Base-by-base conservation (phyloP, 2,329 filamentous ascomycete species). In the Fusarium sp. region DNA sequence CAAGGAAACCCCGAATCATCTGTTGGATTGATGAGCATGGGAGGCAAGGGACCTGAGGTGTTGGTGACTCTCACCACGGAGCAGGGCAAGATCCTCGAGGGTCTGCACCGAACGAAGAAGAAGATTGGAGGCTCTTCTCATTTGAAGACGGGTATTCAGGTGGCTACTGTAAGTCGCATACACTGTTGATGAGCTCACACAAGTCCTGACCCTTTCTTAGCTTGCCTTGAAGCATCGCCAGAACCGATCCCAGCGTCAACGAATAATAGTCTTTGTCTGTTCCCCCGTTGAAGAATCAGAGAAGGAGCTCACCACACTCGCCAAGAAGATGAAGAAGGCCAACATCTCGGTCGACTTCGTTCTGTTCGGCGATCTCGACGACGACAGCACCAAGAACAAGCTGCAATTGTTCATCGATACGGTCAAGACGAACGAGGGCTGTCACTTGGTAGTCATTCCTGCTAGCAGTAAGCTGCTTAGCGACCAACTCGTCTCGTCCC, bases 281-380 rank as follows among this genome's bases (percentile, higher is more conserved):
- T 97, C 94, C 44, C 92, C 95, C 29, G 91, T 98, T 77, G 88
- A 90, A 68, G 96, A 99, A 78, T 91, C 93, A 71, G 92, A 98
- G 81, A 96, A 96, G 84, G 90, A 92, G 57, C 89, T 99, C 53
- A 88, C 95, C 68, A 93, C 93, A 78, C 88, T 99, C 30, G 95
- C 96, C 46, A 97, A 96, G 86, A 97, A 96, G 85, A 97, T 98
- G 94, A 98, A 98, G 90, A 99, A 99, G 88, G 92, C 91, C 81
- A 95, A 93, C 78, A 93, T 97, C 66, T 93, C 91, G 67, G 93
- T 99, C 78, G 96, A 99, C 81, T 95, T 99, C 77, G 89, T 99
- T 67, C 90, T 95, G 49, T 99, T 99, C 77, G 96, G 96, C 73
- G 95, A 99, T 76, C 88, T 97, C 56, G 93, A 96, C 73, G 93